These are phyloP conservation scores for Hymenoscyphus scutula DNA, from an alignment of 2,329 filamentous ascomycete genomes.

Conservation along the genomic window DNA sequence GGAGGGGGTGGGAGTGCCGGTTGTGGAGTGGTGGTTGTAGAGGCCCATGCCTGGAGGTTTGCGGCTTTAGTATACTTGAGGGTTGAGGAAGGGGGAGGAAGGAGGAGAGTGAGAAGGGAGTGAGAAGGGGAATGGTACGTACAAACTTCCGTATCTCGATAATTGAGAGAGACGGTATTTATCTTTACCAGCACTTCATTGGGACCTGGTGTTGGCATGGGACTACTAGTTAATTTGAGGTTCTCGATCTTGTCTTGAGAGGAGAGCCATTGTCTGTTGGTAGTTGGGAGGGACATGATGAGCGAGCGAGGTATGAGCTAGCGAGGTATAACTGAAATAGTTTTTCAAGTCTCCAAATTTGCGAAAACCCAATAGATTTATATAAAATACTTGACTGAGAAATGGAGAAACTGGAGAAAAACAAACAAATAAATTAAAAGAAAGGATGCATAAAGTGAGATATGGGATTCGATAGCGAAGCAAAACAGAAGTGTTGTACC, in stretches of 20 bases:
- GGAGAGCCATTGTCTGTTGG: slow-evolving; percentile 52
- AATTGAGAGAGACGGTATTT: slow-evolving; percentile 31
- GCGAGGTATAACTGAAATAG: too few species aligned
- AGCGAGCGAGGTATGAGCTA: background rate
- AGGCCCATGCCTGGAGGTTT: slow-evolving; percentile 30
- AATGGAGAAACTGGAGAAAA: background rate
- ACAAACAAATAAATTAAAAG: background rate
- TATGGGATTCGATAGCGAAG: background rate
- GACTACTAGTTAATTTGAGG: slow-evolving; percentile 44
- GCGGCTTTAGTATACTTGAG: too few species aligned
- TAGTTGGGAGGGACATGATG: slow-evolving; percentile 27
- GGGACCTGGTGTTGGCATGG: slow-evolving; percentile 47
- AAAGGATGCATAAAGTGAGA: background rate
- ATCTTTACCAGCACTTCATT: slow-evolving; percentile 43
- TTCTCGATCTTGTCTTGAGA: slow-evolving; percentile 55
- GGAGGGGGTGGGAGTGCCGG: slow-evolving; percentile 36
- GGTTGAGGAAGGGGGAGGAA: too few species aligned
- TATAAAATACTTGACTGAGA: too few species aligned
- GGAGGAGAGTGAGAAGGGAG: too few species aligned
- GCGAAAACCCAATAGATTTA: too few species aligned
- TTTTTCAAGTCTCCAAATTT: too few species aligned
- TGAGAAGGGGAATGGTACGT: too few species aligned
- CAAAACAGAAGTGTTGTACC: background rate
- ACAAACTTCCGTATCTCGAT: slow-evolving; percentile 32
- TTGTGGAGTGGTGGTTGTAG: slow-evolving; percentile 63